phyloP scores from a whole-genome alignment of 2,329 filamentous ascomycete species.

The Lachnum nothofagi region DNA sequence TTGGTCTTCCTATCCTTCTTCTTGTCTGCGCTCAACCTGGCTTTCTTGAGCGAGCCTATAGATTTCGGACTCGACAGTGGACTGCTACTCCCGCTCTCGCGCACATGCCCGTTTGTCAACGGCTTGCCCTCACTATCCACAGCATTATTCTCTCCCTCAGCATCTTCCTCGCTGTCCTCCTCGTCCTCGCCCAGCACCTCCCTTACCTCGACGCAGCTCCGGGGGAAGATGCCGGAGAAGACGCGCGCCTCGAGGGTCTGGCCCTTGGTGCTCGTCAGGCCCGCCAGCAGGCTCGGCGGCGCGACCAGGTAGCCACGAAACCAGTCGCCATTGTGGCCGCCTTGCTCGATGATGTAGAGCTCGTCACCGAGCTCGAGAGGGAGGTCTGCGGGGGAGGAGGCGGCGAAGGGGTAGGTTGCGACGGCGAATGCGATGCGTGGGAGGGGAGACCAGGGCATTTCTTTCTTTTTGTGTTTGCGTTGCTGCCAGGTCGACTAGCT shows the following conservation, averaged over 20 bases:
- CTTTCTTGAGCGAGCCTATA: constrained; percentile 10
- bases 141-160: constrained; percentile 7
- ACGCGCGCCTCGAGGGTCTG: constrained; percentile 93
- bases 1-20: constrained; percentile 15
- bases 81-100: constrained; percentile 12
- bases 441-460: constrained; percentile 94
- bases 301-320: constrained; percentile 92
- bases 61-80: constrained; percentile 17
- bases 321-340: constrained; percentile 79
- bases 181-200: constrained; percentile 80
- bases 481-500: background rate
- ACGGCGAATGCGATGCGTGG: constrained; percentile 97
- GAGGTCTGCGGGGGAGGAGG: constrained; percentile 80
- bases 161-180: constrained; percentile 36
- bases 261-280: constrained; percentile 82
- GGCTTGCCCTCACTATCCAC: background rate
- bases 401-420: constrained; percentile 88
- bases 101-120: constrained; percentile 11
- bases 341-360: constrained; percentile 97
- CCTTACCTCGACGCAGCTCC: constrained; percentile 88
- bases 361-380: constrained; percentile 97
- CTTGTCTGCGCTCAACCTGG: constrained; percentile 4
- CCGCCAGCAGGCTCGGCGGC: constrained; percentile 85
- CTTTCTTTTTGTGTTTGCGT: constrained; percentile 8
- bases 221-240: constrained; percentile 96